Base-by-base conservation (phyloP, 2,329 filamentous ascomycete genomes). In the Didymella arachidicola region DNA sequence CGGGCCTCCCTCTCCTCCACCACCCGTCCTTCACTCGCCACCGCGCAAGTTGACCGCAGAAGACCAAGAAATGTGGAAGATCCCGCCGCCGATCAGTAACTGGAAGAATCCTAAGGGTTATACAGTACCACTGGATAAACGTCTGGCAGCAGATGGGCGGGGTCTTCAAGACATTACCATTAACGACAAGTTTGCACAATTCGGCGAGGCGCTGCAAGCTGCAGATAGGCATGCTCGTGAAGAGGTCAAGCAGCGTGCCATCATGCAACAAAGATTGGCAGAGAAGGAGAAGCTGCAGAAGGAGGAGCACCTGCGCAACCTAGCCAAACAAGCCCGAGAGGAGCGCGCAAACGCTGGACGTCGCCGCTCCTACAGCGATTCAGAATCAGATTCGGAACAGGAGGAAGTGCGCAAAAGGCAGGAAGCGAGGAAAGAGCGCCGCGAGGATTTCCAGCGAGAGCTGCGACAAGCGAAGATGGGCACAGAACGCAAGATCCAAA, bases 31-130 rank as follows among this genome's bases (percentile, higher is more conserved):
- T 87, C 93, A 96, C 77, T 97, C 92, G 2, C 95, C 95, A 14
- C 93, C 95, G 0, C 84, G 95, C 62, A 99, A 98, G 74, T 84
- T 99, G 61, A 99, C 95, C 1, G 95, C 94, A 6, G 93, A 97
- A 76, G 95, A 99, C 69, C 94, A 98, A 77, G 95, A 98, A 77
- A 92, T 91, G 59, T 99, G 95, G 95, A 93, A 89, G 72, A 97
- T 92, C 30, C 89, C 89, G 0, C 93, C 94, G 2, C 91, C 94
- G 0, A 89, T 99, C 2, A 96, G 92, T 19, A 98, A 98, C 78
- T 99, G 95, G 95, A 99, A 99, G 85, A 99, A 99, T 77, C 92
- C 94, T 1, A 98, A 98, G 81, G 95, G 95, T 70, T 99, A 97
- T 74, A 99, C 95, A 0, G 92, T 99, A 1, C 92, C 95, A 0